These are phyloP conservation scores for Camelina neglecta DNA, from an alignment of 345 rosid genomes.

Conservation along the genomic window DNA sequence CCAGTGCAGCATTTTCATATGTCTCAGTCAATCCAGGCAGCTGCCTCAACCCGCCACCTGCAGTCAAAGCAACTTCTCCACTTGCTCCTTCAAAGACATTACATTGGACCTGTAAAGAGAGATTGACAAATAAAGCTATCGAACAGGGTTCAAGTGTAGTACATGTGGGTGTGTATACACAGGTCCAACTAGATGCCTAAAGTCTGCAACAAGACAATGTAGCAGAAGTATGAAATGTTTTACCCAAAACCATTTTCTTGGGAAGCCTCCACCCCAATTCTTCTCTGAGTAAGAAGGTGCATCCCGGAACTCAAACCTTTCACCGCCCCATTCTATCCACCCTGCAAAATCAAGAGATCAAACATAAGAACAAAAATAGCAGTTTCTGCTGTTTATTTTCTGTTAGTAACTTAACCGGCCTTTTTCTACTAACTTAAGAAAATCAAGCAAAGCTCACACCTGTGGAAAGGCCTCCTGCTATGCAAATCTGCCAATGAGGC, in stretches of 20 bases:
- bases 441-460: conserved; percentile 46
- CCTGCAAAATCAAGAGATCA: conserved; percentile 55
- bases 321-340: conserved; percentile 98
- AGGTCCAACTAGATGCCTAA: conserved; percentile 23
- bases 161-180: conserved; percentile 20
- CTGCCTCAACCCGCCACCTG: conserved; percentile 90
- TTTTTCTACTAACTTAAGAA: neutral
- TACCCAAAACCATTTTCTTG: conserved; percentile 99
- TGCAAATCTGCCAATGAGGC: conserved; percentile 99
- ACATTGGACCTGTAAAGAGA: conserved; percentile 76
- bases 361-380: conserved; percentile 21
- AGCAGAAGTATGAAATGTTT: conserved; percentile 30
- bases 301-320: conserved; percentile 83
- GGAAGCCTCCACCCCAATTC: conserved; percentile 99
- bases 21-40: conserved; percentile 71
- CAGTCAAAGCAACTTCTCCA: conserved; percentile 88
- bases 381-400: neutral
- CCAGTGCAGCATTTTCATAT: conserved; percentile 92
- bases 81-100: conserved; percentile 86
- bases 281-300: conserved; percentile 98
- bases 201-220: conserved; percentile 32
- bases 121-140: conserved; percentile 20
- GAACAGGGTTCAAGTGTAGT: neutral
- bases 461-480: conserved; percentile 98
- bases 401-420: neutral